These are phyloP conservation scores for Tulasnella sp. DNA, from an alignment of 768 basidiomycete genomes.

Conservation along the genomic window DNA sequence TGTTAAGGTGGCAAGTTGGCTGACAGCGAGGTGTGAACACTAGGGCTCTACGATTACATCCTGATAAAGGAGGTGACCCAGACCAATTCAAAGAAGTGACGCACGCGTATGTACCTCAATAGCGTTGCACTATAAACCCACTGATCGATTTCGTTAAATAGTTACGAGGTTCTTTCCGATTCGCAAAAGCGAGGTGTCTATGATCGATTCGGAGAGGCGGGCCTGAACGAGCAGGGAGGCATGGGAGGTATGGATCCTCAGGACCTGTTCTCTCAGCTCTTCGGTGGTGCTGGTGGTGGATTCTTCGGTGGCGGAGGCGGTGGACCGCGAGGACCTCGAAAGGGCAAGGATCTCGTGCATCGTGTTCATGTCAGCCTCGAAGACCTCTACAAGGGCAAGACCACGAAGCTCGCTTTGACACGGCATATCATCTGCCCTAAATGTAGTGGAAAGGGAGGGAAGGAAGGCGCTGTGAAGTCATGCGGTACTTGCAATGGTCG, in stretches of 20 bases:
- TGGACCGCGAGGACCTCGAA: slow-evolving; percentile 55
- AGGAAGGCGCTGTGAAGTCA: slow-evolving; percentile 81
- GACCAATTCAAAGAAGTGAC: slow-evolving; percentile 97
- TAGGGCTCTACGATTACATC: slow-evolving; percentile 75
- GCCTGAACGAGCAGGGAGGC: slow-evolving; percentile 70
- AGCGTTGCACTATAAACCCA: slow-evolving; percentile 15
- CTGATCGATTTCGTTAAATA: slow-evolving; percentile 24
- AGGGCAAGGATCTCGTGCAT: slow-evolving; percentile 97
- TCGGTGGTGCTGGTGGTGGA: slow-evolving; percentile 49
- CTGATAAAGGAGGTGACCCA: slow-evolving; percentile 92
- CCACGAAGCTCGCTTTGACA: slow-evolving; percentile 91
- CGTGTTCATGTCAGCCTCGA: slow-evolving; percentile 93
- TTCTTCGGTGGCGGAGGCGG: slow-evolving; percentile 41
- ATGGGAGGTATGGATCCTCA: slow-evolving; percentile 97
- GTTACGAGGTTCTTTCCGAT: slow-evolving; percentile 90
- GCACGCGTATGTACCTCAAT: slow-evolving; percentile 58
- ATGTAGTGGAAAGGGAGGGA: slow-evolving; percentile 94
- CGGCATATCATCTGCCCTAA: slow-evolving; percentile 88
- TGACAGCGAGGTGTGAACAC: too few relatives aligned
- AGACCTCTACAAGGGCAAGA: slow-evolving; percentile 98
- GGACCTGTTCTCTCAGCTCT: slow-evolving; percentile 95
- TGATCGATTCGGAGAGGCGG: slow-evolving; percentile 87
- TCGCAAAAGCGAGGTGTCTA: slow-evolving; percentile 68
- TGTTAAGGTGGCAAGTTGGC: too few relatives aligned
- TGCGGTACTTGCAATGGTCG: slow-evolving; percentile 76